Evolutionary conservation across 495 filamentous ascomycete genomes (phyloP).

Genomic region (Copromyces sp.): DNA sequence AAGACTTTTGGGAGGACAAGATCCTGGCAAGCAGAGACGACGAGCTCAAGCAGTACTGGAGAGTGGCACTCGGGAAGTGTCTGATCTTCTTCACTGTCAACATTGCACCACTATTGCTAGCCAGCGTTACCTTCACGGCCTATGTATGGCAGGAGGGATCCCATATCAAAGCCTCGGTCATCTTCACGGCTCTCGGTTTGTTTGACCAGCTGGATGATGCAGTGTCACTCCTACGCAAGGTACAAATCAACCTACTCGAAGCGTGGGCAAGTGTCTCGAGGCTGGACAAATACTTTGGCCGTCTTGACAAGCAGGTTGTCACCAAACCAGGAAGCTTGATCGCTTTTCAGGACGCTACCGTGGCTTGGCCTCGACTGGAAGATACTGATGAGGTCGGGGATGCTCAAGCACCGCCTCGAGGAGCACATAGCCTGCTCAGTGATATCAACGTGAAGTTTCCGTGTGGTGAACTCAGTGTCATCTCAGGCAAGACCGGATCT

Average conservation of each 20-base stretch:
- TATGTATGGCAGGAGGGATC: conserved; percentile 38
- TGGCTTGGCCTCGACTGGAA: conserved; percentile 17
- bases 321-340: conserved; percentile 8
- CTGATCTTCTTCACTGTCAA: conserved; percentile 48
- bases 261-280: conserved; percentile 20
- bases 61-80: conserved; percentile 39
- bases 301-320: conserved; percentile 12
- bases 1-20: conserved; percentile 54
- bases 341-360: conserved; percentile 17
- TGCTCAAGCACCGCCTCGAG: conserved; percentile 5
- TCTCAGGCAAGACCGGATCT: conserved; percentile 46
- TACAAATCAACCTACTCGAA: conserved; percentile 17
- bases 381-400: conserved; percentile 14
- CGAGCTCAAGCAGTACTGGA: conserved; percentile 53
- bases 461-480: conserved; percentile 44
- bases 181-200: conserved; percentile 21
- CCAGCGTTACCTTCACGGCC: conserved; percentile 47
- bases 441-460: conserved; percentile 51
- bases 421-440: conserved; percentile 26
- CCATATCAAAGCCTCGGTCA: conserved; percentile 16
- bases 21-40: conserved; percentile 47
- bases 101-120: conserved; percentile 51
- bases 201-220: conserved; percentile 22
- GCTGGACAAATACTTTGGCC: conserved; percentile 18
- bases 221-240: conserved; percentile 9